Evolutionary conservation across 805 yeast genomes (phyloP).

Genomic region (Barnettozyma sp.): DNA sequence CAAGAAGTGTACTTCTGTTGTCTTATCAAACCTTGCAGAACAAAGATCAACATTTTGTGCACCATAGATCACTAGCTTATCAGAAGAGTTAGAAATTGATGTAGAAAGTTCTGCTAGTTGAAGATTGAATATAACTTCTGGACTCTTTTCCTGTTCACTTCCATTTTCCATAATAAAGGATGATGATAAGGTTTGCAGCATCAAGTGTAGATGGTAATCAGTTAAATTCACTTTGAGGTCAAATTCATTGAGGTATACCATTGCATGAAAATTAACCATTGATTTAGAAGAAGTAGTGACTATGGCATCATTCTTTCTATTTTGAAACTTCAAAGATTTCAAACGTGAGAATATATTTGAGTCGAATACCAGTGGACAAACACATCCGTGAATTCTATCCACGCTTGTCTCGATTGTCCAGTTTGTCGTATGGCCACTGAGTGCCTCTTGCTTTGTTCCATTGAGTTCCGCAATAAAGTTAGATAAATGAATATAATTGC

Average conservation of each 20-base stretch:
- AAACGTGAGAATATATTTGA: too few relatives aligned
- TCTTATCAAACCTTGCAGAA: neutral
- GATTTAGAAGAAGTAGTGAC: neutral
- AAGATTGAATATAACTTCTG: neutral
- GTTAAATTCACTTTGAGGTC: conserved; percentile 1
- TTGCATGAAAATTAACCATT: neutral
- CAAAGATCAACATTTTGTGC: conserved; percentile 1
- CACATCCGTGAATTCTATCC: too few relatives aligned
- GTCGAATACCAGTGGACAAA: too few relatives aligned
- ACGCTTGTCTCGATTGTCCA: too few relatives aligned
- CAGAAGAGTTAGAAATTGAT: neutral
- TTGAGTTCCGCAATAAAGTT: neutral
- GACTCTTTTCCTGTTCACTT: neutral
- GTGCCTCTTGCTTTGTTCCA: too few relatives aligned
- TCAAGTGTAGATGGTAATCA: neutral
- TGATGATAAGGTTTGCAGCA: neutral
- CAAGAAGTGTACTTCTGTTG: neutral
- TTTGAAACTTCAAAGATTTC: neutral
- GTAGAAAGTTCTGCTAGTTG: neutral
- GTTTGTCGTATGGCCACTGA: too few relatives aligned
- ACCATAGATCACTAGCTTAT: neutral
- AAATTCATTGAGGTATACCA: neutral
- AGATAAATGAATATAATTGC: neutral
- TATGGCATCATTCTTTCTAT: neutral
- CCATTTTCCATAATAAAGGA: neutral